Evolutionary conservation across 441 rosid species (phyloP).

Genomic region (Viola pubescens): DNA sequence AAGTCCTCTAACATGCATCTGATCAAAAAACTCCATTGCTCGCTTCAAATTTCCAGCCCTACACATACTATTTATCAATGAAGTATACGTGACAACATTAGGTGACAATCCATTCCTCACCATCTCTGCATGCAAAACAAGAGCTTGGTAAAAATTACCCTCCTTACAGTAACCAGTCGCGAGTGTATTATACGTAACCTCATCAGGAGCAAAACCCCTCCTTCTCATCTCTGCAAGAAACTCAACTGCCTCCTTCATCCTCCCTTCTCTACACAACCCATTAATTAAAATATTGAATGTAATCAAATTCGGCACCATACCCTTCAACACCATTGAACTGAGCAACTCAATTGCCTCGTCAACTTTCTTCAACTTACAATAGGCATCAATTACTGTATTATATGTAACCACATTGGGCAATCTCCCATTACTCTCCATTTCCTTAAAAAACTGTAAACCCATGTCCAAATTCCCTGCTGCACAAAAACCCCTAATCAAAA

Average conservation of each 20-base stretch:
- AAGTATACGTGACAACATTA: constrained; percentile 72
- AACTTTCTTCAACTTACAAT: constrained; percentile 48
- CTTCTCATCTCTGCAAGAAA: constrained; percentile 50
- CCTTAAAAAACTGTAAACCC: constrained; percentile 43
- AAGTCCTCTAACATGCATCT: constrained; percentile 76
- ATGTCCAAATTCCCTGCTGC: constrained; percentile 51
- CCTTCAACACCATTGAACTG: constrained; percentile 49
- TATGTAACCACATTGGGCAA: constrained; percentile 76
- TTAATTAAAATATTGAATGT: constrained; percentile 66
- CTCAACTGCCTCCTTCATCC: constrained; percentile 57
- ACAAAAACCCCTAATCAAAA: constrained; percentile 74
- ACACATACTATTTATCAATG: constrained; percentile 72
- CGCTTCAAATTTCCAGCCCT: constrained; percentile 68
- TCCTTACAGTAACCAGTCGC: constrained; percentile 69
- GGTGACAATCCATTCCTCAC: constrained; percentile 65
- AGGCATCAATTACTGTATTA: constrained; percentile 64
- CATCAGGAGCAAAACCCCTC: constrained; percentile 54
- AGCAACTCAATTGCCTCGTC: constrained; percentile 52
- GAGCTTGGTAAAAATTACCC: constrained; percentile 78
- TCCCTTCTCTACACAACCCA: constrained; percentile 68
- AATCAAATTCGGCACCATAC: constrained; percentile 70
- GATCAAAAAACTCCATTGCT: constrained; percentile 67
- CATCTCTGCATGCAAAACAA: constrained; percentile 66
- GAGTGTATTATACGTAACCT: constrained; percentile 75
- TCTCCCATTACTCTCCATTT: constrained; percentile 62